phyloP scores from a whole-genome alignment of 257 asterid species.

The Oldenlandia corymbosa region DNA sequence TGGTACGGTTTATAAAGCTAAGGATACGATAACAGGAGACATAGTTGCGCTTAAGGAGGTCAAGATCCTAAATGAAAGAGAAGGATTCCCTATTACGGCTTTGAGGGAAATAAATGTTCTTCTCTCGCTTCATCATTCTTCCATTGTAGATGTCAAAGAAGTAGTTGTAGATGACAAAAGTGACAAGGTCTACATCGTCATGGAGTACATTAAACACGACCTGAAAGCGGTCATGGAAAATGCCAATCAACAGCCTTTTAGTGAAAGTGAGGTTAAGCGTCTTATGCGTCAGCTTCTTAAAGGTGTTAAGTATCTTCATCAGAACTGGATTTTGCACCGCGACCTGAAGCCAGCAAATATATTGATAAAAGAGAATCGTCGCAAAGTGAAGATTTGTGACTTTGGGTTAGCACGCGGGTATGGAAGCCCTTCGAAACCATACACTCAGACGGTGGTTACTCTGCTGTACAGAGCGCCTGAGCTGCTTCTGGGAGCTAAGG shows the following conservation, averaged over 20 bases:
- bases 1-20: constrained; percentile 82
- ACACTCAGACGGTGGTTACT: constrained; percentile 83
- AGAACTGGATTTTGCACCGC: constrained; percentile 84
- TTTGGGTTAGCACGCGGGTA: constrained; percentile 91
- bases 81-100: constrained; percentile 84
- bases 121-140: constrained; percentile 68
- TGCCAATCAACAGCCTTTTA: constrained; percentile 68
- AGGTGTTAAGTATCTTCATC: constrained; percentile 77
- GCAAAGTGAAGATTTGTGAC: constrained; percentile 85
- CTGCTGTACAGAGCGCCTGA: constrained; percentile 98
- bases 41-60: constrained; percentile 88
- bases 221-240: constrained; percentile 73
- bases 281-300: constrained; percentile 79
- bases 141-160: constrained; percentile 85
- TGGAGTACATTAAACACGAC: constrained; percentile 98
- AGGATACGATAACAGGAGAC: constrained; percentile 77
- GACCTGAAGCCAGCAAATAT: constrained; percentile 84
- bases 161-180: constrained; percentile 70
- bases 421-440: constrained; percentile 81
- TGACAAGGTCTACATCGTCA: constrained; percentile 76
- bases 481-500: constrained; percentile 72
- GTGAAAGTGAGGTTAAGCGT: constrained; percentile 84
- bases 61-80: constrained; percentile 81
- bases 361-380: constrained; percentile 63
- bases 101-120: constrained; percentile 82